Evolutionary conservation across 441 rosid genomes (phyloP), one percentile per base, ranked within the genome.

Genomic region (Eruca vesicaria): DNA sequence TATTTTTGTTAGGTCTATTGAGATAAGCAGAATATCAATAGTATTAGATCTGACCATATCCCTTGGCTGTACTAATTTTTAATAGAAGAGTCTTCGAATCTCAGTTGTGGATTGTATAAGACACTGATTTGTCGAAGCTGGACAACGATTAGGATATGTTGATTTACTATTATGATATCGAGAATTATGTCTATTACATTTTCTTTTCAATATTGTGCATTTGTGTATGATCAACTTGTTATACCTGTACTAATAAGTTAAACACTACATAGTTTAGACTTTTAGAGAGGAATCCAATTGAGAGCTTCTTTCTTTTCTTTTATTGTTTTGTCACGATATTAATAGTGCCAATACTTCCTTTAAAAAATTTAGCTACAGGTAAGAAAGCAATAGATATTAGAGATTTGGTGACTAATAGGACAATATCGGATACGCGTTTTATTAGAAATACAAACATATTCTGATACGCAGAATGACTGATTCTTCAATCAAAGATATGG

Each of bases 401-500:
- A 76, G 71, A 64, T 77, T 58, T 77, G 66, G 35, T 71, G 75
- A 45, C 5, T 43, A 45, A 32, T 69, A 62, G 55, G 50, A n/a
- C n/a, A n/a, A n/a, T n/a, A n/a, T n/a, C n/a, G 12, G 26, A 20
- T 52, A 19, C 56, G 56, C 56, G 9, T 18, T 52, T 52, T 52
- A 18, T 20, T 53, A 9, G 20, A 53, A 50, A 50, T 3, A 53
- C 20, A 53, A 20, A 9, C 66, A 70, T 32, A 70, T 70, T 50
- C 29, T 63, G 70, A 69, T 63, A 29, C 75, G 60, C 71, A 26
- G 41, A 23, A 19, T 56, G 75, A 76, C 71, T 68, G 18, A 63
- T 76, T 76, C 80, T 63, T 70, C 66, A 15, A 31, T 57, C 45
- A 70, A 71, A 65, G 19, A 77, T 71, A 77, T 65, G 41, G 45